These are phyloP conservation scores for Golubevia pallescens DNA, from an alignment of 1,284 basidiomycete species.

Conservation along the genomic window DNA sequence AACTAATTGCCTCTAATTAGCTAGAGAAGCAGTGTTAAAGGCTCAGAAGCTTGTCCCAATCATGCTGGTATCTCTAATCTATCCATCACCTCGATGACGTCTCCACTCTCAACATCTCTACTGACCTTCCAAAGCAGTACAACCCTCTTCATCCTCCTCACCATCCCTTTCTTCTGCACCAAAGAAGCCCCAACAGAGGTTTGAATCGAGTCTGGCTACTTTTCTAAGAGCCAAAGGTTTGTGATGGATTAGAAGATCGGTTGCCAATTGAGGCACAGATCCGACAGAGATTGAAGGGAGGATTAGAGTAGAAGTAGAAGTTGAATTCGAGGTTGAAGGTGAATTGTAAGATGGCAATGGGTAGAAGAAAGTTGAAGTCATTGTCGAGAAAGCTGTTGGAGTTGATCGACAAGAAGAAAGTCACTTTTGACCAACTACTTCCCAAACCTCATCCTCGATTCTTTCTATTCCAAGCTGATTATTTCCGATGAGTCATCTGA, in stretches of 20 bases:
- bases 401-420: too few species aligned
- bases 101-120: neutral
- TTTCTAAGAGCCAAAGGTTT: slow-evolving; percentile 19
- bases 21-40: slow-evolving; percentile 20
- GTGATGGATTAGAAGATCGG: slow-evolving; percentile 44
- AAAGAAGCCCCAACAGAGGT: slow-evolving; percentile 37
- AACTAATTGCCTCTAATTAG: slow-evolving; percentile 8
- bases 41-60: too few species aligned
- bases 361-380: too few species aligned
- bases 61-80: neutral
- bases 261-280: slow-evolving; percentile 41
- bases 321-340: too few species aligned
- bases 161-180: slow-evolving; percentile 21
- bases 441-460: too few species aligned
- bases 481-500: too few species aligned
- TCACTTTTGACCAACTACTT: too few species aligned
- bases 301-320: slow-evolving; percentile 34
- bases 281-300: slow-evolving; percentile 46
- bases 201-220: slow-evolving; percentile 31
- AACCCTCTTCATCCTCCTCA: neutral
- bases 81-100: too few species aligned
- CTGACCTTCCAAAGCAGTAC: slow-evolving; percentile 13
- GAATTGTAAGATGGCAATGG: too few species aligned
- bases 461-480: too few species aligned
- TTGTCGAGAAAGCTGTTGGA: too few species aligned